A percentile compares a stretch with the other conserved stretches of the same genome.
phyloP scores from a whole-genome alignment of 2,329 filamentous ascomycete genomes.

The Arthrobotrys entomopaga region DNA sequence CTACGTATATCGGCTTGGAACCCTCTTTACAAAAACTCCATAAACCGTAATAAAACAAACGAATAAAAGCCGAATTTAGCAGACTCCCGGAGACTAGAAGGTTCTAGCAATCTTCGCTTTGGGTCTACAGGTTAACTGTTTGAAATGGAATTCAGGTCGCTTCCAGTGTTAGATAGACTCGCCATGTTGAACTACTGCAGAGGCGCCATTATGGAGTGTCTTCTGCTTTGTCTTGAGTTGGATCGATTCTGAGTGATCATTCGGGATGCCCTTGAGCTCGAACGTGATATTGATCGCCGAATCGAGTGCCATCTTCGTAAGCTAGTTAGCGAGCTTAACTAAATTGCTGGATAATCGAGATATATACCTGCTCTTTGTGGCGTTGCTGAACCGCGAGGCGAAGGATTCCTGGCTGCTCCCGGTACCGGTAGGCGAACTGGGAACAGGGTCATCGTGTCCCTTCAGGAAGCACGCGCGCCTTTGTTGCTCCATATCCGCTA shows the following conservation, averaged over 20 bases:
- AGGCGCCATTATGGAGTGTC: conserved; percentile 49
- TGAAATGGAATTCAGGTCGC: too few species aligned
- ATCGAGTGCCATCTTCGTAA: conserved; percentile 46
- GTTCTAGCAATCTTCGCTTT: too few species aligned
- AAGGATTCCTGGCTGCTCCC: conserved; percentile 45
- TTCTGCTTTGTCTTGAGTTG: conserved; percentile 38
- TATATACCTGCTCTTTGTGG: conserved; percentile 42
- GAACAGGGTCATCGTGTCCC: conserved; percentile 43
- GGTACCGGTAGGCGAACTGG: conserved; percentile 49
- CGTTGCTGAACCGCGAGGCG: conserved; percentile 43
- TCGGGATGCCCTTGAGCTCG: conserved; percentile 49
- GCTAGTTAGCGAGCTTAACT: background rate
- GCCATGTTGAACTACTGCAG: background rate
- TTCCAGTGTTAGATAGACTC: background rate
- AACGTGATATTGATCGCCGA: conserved; percentile 41
- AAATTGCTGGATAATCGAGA: background rate
- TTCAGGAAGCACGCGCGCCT: conserved; percentile 45
- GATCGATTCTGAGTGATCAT: conserved; percentile 36
- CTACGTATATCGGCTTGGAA: too few species aligned
- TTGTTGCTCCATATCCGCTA: conserved; percentile 51
- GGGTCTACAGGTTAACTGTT: too few species aligned
- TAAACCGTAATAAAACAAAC: too few species aligned
- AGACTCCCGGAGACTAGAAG: too few species aligned
- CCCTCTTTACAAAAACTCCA: too few species aligned
- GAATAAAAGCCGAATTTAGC: too few species aligned